phyloP scores from a whole-genome alignment of 441 rosid genomes.

The Macaranga tanarius region DNA sequence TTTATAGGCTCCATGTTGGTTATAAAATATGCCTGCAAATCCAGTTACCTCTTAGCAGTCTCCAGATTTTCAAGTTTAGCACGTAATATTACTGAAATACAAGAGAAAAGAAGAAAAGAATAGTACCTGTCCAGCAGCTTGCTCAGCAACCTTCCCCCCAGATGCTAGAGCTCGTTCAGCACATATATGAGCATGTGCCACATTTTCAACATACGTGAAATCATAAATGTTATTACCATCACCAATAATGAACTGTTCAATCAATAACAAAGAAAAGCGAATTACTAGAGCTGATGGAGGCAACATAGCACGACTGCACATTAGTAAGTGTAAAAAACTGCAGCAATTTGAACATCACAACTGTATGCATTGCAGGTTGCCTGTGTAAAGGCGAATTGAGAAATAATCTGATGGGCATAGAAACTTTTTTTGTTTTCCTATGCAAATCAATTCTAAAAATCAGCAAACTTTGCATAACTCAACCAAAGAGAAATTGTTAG shows the following conservation, averaged over 20 bases:
- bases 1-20: conserved; percentile 89
- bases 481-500: background rate
- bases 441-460: background rate
- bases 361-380: background rate
- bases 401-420: background rate
- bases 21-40: conserved; percentile 80
- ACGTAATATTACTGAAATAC: background rate
- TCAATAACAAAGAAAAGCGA: conserved; percentile 14
- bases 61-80: background rate
- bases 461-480: background rate
- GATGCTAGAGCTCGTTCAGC: conserved; percentile 94
- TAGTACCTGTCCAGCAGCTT: conserved; percentile 88
- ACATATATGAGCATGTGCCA: conserved; percentile 88
- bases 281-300: conserved; percentile 9
- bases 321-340: background rate
- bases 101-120: conserved; percentile 21
- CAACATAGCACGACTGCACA: conserved; percentile 2
- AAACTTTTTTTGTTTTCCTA: background rate
- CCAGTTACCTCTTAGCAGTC: conserved; percentile 21
- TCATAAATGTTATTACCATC: conserved; percentile 79
- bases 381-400: background rate
- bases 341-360: background rate
- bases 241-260: conserved; percentile 79
- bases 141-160: conserved; percentile 58
- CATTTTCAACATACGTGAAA: conserved; percentile 91